A percentile compares a stretch with the other conserved stretches of the same genome.
Evolutionary conservation across 2,329 filamentous ascomycete species (phyloP).

Genomic region (Cladosporium sp.): DNA sequence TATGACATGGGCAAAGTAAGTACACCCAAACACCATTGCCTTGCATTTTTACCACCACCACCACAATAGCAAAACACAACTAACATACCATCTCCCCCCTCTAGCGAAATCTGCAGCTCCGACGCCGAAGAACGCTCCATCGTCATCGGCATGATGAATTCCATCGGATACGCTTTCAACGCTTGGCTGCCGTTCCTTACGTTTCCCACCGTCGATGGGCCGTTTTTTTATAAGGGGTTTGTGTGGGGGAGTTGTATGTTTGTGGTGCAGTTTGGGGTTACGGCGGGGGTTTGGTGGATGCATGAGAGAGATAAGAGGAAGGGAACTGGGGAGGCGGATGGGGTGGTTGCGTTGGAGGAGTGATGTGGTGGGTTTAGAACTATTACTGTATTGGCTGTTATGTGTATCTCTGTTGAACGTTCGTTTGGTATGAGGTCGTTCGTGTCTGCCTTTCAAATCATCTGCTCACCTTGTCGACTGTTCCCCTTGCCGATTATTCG

Average conservation of each 20-base stretch:
- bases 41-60: too few relatives aligned
- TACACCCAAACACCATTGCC: too few relatives aligned
- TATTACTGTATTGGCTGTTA: too few relatives aligned
- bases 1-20: conserved; percentile 35
- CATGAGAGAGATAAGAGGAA: conserved; percentile 22
- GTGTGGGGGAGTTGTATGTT: conserved; percentile 21
- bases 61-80: too few relatives aligned
- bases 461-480: too few relatives aligned
- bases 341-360: too few relatives aligned
- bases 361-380: too few relatives aligned
- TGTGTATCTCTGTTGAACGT: too few relatives aligned
- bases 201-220: background rate
- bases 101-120: conserved; percentile 46
- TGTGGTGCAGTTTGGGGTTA: conserved; percentile 21
- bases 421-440: too few relatives aligned
- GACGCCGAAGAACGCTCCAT: conserved; percentile 63
- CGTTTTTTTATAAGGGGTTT: conserved; percentile 32
- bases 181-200: conserved; percentile 55
- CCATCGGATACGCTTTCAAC: conserved; percentile 60
- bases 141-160: conserved; percentile 62
- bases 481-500: too few relatives aligned
- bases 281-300: conserved; percentile 21
- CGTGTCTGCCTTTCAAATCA: too few relatives aligned
- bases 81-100: background rate
- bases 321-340: too few relatives aligned